Conservation (phyloP, 148 eudicot species). For the Persicaria tinctoria region DNA sequence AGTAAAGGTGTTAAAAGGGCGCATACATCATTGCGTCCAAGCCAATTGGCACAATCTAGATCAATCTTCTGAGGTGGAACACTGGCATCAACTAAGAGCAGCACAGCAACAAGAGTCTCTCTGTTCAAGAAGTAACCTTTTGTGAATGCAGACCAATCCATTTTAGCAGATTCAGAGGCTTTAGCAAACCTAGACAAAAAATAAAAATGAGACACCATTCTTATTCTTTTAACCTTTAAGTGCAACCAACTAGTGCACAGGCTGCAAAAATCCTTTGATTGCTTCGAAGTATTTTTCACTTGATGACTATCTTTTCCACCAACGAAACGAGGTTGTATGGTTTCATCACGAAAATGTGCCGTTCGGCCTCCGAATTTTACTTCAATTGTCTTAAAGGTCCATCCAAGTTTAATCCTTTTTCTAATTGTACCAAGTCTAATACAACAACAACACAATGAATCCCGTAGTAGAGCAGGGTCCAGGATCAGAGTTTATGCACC, state of each 20-base stretch:
- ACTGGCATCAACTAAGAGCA: slow-evolving; percentile 90
- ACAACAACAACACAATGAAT: too few relatives aligned
- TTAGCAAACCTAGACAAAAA: slow-evolving; percentile 64
- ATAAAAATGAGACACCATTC: background rate
- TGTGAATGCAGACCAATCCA: slow-evolving; percentile 97
- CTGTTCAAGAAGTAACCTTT: slow-evolving; percentile 94
- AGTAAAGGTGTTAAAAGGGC: background rate
- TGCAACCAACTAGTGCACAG: background rate
- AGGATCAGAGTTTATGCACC: too few relatives aligned
- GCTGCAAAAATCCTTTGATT: background rate
- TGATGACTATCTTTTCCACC: background rate
- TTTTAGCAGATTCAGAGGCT: slow-evolving; percentile 84
- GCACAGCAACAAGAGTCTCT: slow-evolving; percentile 67
- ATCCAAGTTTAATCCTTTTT: background rate
- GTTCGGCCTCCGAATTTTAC: background rate
- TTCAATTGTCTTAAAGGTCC: background rate
- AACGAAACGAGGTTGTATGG: background rate
- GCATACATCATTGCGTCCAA: slow-evolving; percentile 79
- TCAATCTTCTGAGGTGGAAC: slow-evolving; percentile 96
- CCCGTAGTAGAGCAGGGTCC: too few relatives aligned
- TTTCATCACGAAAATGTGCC: background rate
- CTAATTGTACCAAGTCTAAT: background rate
- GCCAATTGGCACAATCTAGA: slow-evolving; percentile 99
- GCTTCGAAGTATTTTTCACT: background rate
- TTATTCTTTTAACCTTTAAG: background rate